Conservation (phyloP, 2,329 filamentous ascomycete genomes). For the Xylariaceae sp. region DNA sequence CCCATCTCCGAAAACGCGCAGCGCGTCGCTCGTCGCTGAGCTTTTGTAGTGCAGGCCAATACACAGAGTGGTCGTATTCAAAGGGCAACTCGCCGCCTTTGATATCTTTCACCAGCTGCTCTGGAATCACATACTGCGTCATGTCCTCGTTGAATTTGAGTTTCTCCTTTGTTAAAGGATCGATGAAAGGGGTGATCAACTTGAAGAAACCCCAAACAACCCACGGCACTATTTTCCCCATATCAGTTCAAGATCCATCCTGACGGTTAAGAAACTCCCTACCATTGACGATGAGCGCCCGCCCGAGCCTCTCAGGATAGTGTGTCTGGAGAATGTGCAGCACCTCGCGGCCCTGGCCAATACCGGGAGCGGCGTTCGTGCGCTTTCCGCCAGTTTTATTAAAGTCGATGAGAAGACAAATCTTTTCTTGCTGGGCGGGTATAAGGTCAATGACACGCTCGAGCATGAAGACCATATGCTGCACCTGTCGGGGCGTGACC, state of each 20-base stretch:
- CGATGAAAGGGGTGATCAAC: slow-evolving; percentile 91
- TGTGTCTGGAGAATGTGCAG: slow-evolving; percentile 89
- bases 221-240: slow-evolving; percentile 65
- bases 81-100: slow-evolving; percentile 77
- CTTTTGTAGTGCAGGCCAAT: slow-evolving; percentile 82
- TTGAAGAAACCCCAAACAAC: slow-evolving; percentile 94
- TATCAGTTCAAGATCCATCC: slow-evolving; percentile 12
- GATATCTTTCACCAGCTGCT: slow-evolving; percentile 77
- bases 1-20: slow-evolving; percentile 67
- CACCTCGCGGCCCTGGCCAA: slow-evolving; percentile 77
- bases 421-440: slow-evolving; percentile 78
- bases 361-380: slow-evolving; percentile 63
- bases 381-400: slow-evolving; percentile 74
- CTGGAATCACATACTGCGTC: slow-evolving; percentile 70
- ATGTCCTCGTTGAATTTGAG: slow-evolving; percentile 97
- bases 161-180: slow-evolving; percentile 88
- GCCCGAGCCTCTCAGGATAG: slow-evolving; percentile 87
- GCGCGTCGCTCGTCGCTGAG: slow-evolving; percentile 63
- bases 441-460: slow-evolving; percentile 86
- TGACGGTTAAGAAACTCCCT: slow-evolving; percentile 30
- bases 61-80: slow-evolving; percentile 80
- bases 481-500: slow-evolving; percentile 75
- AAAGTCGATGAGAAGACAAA: slow-evolving; percentile 89
- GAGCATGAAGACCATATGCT: slow-evolving; percentile 94
- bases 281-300: slow-evolving; percentile 87